These are phyloP conservation scores for Podospora bellae-mahoneyi DNA, from an alignment of 495 filamentous ascomycete species.

Conservation along the genomic window DNA sequence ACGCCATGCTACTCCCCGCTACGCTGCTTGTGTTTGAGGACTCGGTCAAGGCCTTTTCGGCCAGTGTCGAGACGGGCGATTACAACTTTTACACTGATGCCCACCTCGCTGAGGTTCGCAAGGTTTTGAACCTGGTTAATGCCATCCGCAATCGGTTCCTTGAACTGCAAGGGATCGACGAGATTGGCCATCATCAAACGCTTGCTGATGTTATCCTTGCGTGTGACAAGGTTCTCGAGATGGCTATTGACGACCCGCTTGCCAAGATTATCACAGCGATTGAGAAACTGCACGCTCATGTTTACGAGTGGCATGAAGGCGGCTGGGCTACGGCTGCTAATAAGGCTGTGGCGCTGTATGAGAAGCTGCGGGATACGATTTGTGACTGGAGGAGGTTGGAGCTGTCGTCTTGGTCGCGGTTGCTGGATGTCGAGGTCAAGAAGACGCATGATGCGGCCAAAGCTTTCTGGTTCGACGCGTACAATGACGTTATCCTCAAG, in stretches of 20 bases:
- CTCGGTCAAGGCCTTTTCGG: conserved; percentile 51
- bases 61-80: conserved; percentile 33
- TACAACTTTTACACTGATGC: conserved; percentile 90
- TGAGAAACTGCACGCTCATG: conserved; percentile 74
- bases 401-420: conserved; percentile 80
- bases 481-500: conserved; percentile 76
- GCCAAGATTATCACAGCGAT: conserved; percentile 77
- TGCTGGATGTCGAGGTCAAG: conserved; percentile 81
- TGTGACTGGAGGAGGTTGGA: conserved; percentile 88
- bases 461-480: conserved; percentile 96
- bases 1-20: conserved; percentile 58
- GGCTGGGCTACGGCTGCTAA: conserved; percentile 77
- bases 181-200: conserved; percentile 55
- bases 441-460: conserved; percentile 71
- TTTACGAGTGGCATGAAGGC: conserved; percentile 87
- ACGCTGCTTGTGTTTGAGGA: conserved; percentile 61
- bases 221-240: conserved; percentile 68
- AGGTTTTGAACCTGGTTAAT: conserved; percentile 61
- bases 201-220: conserved; percentile 70
- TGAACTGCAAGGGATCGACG: conserved; percentile 59
- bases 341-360: conserved; percentile 63
- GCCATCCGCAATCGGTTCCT: conserved; percentile 65
- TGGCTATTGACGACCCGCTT: conserved; percentile 79
- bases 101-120: conserved; percentile 70
- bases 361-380: conserved; percentile 69